Percentiles rank a stretch among this genome's conserved stretches.
Conservation (phyloP, 2,329 filamentous ascomycete genomes). For the Beauveria varroae region DNA sequence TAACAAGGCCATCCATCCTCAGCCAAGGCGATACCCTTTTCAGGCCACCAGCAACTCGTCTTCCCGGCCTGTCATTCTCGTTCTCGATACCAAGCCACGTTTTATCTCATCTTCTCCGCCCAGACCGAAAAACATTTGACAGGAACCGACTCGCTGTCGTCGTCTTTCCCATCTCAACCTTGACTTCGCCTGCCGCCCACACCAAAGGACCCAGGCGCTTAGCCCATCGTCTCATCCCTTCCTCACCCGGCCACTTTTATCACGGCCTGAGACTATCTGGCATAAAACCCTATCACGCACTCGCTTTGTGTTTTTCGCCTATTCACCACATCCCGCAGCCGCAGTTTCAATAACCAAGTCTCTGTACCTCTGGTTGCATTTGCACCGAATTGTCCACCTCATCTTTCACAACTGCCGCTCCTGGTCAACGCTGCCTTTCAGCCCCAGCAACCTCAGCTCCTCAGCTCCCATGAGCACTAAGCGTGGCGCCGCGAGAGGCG, state of each 20-base stretch:
- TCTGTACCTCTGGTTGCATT: not conserved
- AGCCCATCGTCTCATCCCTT: not conserved
- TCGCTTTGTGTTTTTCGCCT: not conserved
- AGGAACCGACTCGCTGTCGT: not conserved
- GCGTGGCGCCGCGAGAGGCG: slow-evolving; percentile 22
- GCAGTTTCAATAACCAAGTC: not conserved
- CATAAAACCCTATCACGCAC: not conserved
- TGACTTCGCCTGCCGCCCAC: not conserved
- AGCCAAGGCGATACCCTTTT: not conserved
- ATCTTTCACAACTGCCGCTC: not conserved
- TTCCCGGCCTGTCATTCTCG: not conserved
- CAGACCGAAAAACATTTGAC: not conserved
- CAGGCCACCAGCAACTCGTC: not conserved
- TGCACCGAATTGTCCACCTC: not conserved
- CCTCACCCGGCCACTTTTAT: slow-evolving; percentile 4
- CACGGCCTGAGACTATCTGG: not conserved
- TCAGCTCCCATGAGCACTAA: slow-evolving; percentile 22
- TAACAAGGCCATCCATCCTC: not conserved
- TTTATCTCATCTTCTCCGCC: not conserved
- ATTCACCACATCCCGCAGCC: not conserved
- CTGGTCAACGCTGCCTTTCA: not conserved
- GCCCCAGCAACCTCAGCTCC: not conserved
- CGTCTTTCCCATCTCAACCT: not conserved
- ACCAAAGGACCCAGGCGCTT: not conserved
- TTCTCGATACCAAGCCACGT: not conserved